A percentile compares a stretch with the other conserved stretches of the same genome.
These are phyloP conservation scores for Rosa lucieae DNA, from an alignment of 306 rosid genomes.

Conservation along the genomic window DNA sequence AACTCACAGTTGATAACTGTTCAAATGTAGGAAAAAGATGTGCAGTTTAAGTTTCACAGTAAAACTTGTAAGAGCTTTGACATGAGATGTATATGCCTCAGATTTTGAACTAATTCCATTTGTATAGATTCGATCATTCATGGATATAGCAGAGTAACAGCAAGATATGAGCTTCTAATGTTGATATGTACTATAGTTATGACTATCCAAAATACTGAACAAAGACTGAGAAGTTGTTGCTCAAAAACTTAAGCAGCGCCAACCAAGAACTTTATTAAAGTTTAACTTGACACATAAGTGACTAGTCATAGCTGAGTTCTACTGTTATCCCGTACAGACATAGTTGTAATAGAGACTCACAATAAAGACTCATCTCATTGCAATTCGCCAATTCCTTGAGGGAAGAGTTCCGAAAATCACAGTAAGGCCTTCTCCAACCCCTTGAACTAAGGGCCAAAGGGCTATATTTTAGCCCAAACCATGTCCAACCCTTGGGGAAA, in stretches of 20 bases:
- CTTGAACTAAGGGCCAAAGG: too few relatives aligned
- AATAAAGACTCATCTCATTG: too few relatives aligned
- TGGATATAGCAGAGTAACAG: neutral
- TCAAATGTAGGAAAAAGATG: neutral
- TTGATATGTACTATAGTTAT: neutral
- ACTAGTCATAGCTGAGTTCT: neutral
- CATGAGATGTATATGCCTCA: neutral
- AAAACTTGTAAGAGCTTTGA: neutral
- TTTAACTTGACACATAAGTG: neutral
- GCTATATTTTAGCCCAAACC: too few relatives aligned
- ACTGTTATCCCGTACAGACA: neutral
- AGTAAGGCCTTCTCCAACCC: too few relatives aligned
- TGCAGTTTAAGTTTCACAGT: neutral
- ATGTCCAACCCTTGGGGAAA: too few relatives aligned
- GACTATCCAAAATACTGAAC: neutral
- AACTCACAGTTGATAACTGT: constrained; percentile 19
- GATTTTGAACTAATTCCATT: neutral
- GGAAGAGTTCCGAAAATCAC: too few relatives aligned
- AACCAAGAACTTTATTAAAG: neutral
- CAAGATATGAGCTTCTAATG: neutral
- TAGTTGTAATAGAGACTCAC: neutral
- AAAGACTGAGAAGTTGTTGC: neutral
- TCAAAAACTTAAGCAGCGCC: neutral
- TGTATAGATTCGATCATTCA: neutral
- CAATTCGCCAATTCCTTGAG: too few relatives aligned